phyloP scores from a whole-genome alignment of 2,329 filamentous ascomycete genomes.

The Pyrenophora seminiperda region DNA sequence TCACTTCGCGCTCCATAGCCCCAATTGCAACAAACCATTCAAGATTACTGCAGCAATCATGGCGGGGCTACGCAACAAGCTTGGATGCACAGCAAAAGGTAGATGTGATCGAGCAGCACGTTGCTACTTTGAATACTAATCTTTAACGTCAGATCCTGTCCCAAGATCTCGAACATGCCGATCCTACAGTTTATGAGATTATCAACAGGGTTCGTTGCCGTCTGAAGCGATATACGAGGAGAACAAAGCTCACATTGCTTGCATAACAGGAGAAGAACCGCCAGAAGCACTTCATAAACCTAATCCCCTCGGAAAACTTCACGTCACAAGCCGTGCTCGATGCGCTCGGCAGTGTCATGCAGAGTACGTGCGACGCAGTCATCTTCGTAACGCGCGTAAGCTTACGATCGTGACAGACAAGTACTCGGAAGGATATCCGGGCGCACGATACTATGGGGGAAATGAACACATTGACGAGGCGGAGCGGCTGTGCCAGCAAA shows the following conservation, averaged over 20 bases:
- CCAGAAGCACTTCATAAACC: slow-evolving; percentile 98
- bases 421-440: slow-evolving; percentile 98
- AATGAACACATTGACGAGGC: slow-evolving; percentile 99
- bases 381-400: slow-evolving; percentile 52
- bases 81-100: slow-evolving; percentile 57
- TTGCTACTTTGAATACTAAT: not conserved
- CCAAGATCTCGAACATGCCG: slow-evolving; percentile 78
- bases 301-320: slow-evolving; percentile 99
- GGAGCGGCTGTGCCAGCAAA: slow-evolving; percentile 91
- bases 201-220: slow-evolving; percentile 74
- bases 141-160: slow-evolving; percentile 71
- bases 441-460: slow-evolving; percentile 97
- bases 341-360: slow-evolving; percentile 72
- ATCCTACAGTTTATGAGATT: slow-evolving; percentile 85
- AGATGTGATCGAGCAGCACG: not conserved
- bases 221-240: slow-evolving; percentile 13
- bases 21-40: slow-evolving; percentile 40
- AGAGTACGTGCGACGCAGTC: slow-evolving; percentile 61
- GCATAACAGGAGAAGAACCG: slow-evolving; percentile 80
- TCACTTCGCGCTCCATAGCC: slow-evolving; percentile 30
- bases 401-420: slow-evolving; percentile 68
- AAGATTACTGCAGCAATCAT: slow-evolving; percentile 40
- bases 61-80: slow-evolving; percentile 51
- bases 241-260: slow-evolving; percentile 24
- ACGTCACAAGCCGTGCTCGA: slow-evolving; percentile 98